Base-by-base conservation (phyloP, 257 asterid genomes). In the Solanum tarijense region DNA sequence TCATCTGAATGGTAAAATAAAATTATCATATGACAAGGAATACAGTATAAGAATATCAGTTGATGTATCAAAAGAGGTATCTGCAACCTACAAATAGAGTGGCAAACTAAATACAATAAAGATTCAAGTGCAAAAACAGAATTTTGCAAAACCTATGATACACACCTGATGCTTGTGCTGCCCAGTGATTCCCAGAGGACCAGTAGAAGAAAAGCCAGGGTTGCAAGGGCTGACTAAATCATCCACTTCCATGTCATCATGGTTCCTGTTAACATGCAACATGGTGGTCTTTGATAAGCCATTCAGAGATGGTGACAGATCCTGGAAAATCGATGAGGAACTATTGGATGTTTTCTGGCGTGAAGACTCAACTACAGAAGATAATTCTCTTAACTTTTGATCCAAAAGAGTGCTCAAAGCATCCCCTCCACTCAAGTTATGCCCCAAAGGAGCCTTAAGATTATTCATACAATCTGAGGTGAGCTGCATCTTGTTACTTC, bases 361-460 rank as follows among this genome's bases (percentile, higher is more conserved):
- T 11, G 98, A 93, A 87, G 93, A 90, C 87, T 95, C 98, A 27
- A 93, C 93, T 87, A 87, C 93, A 39, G 23, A 91, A 87, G 97
- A 90, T 89, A 95, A 90, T 89, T 96, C 98, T 89, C 91, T 91
- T 35, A 96, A 92, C 89, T 96, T 96, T 90, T 93, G 94, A 92
- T 96, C 99, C 91, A 97, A 90, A 88, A 97, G 96, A 81, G 92
- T 88, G 90, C 94, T 95, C 73, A 97, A 91, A 32, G 91, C 93
- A 90, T 94, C 98, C 79, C 95, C 94, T 79, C 96, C 93, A 83
- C 84, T 90, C 43, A 91, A 79, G 86, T 89, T 92, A 89, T 90
- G 88, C 73, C 90, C 93, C 18, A 66, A 83, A 84, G 89, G 65
- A 68, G 87, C 87, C 88, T 89, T 90, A 62, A 93, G 83, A 89